Base-by-base conservation (phyloP, 2,329 filamentous ascomycete species). In the Colletotrichum tropicicola region DNA sequence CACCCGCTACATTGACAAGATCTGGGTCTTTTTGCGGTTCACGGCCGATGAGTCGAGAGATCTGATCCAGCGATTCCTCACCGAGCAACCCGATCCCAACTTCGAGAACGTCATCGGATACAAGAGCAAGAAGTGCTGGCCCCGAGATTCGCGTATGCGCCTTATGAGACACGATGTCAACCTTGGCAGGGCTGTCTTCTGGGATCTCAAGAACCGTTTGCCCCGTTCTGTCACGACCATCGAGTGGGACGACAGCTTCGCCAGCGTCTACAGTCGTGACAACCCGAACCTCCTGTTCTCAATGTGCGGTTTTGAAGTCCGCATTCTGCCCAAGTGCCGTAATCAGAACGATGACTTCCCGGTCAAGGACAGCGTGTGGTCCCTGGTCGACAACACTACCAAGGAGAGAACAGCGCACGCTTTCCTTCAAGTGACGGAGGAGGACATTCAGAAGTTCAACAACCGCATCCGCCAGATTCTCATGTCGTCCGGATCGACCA, bases 51-150 rank as follows among this genome's bases (percentile, higher is more conserved):
- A 99, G 74, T 97, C 95, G 3, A 87, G 96, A 66, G 96, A 99
- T 73, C 84, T 99, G 48, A 99, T 99, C 64, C 96, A 99, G 77
- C 91, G 96, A 9, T 99, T 98, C 85, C 84, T 99, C 70, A 99
- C 97, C 0, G 97, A 99, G 75, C 95, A 99, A 74, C 96, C 96
- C 0, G 97, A 99, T 77, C 96, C 96, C 2, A 99, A 99, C 75
- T 99, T 99, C 70, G 96, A 99, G 77, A 99, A 99, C 69, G 96
- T 99, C 43, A 98, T 99, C 71, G 96, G 96, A 0, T 99, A 98
- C 79, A 94, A 93, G 83, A 99, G 97, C 80, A 99, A 99, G 85
- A 99, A 98, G 78, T 99, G 97, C 80, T 99, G 96, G 96, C 97
- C 96, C 43, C 89, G 96, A 72, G 96, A 99, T 76, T 98, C 94